Percentiles rank a stretch among this genome's conserved stretches.
Conservation (phyloP, 2,329 filamentous ascomycete species). For the Colletotrichum phormii region DNA sequence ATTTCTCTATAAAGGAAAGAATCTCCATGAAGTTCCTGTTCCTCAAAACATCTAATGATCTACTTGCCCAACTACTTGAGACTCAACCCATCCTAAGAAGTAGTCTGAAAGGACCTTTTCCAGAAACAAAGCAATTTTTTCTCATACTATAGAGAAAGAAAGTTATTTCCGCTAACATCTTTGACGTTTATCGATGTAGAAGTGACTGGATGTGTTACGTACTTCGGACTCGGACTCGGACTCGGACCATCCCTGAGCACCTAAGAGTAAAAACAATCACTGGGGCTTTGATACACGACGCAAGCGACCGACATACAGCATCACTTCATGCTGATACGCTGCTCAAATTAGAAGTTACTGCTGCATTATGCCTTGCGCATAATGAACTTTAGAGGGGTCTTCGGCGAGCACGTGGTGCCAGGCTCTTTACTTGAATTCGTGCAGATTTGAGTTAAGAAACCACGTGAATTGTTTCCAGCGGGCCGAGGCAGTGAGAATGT, state of each 20-base stretch:
- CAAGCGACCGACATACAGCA: background rate
- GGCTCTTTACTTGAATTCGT: background rate
- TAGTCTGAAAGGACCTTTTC: too few species aligned
- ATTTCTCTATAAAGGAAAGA: too few species aligned
- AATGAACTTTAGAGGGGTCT: background rate
- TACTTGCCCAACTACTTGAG: too few species aligned
- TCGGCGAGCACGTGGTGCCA: background rate
- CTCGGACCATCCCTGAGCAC: background rate
- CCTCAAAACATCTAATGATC: too few species aligned
- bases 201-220: too few species aligned
- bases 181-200: too few species aligned
- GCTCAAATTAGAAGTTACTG: background rate
- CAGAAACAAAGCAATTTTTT: too few species aligned
- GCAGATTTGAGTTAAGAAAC: background rate
- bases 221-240: background rate
- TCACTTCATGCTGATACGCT: background rate
- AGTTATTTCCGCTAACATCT: too few species aligned
- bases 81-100: too few species aligned
- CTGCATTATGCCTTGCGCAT: background rate
- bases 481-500: slow-evolving; percentile 20
- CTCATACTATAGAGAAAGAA: too few species aligned
- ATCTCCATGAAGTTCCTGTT: too few species aligned
- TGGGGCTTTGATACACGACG: background rate
- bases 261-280: background rate
- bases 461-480: slow-evolving; percentile 8